These are phyloP conservation scores for Talaromyces amestolkiae DNA, from an alignment of 2,329 filamentous ascomycete species.

Conservation along the genomic window DNA sequence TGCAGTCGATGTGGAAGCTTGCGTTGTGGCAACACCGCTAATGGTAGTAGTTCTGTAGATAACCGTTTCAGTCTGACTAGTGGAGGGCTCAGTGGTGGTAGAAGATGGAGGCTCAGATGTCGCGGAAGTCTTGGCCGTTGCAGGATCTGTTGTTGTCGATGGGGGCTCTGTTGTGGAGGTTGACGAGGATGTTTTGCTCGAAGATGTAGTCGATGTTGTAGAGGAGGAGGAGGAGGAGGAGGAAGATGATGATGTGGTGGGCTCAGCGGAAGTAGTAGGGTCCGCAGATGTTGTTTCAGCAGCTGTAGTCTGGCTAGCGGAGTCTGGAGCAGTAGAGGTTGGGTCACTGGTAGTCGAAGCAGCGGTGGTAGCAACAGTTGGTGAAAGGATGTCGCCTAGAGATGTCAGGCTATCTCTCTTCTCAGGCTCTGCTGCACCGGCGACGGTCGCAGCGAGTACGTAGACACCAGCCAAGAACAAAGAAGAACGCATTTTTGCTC, in stretches of 20 bases:
- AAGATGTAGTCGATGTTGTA: constrained; percentile 21
- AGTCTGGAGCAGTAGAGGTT: constrained; percentile 24
- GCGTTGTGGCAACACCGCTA: constrained; percentile 40
- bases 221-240: constrained; percentile 24
- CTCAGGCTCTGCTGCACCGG: constrained; percentile 13
- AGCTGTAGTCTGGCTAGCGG: constrained; percentile 14
- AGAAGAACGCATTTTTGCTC: constrained; percentile 15
- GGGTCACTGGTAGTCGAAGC: constrained; percentile 19
- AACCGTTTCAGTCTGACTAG: constrained; percentile 20
- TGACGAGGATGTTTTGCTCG: not conserved
- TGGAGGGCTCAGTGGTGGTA: constrained; percentile 8
- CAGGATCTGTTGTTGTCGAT: constrained; percentile 9
- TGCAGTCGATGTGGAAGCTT: constrained; percentile 40
- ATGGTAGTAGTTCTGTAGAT: constrained; percentile 8
- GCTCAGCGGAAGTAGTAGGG: not conserved
- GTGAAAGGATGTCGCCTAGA: constrained; percentile 12
- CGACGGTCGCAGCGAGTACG: constrained; percentile 13
- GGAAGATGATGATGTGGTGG: not conserved
- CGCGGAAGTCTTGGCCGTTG: constrained; percentile 20
- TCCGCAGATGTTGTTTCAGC: constrained; percentile 21
- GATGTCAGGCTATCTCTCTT: constrained; percentile 8
- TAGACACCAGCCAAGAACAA: constrained; percentile 16
- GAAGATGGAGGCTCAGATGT: constrained; percentile 17
- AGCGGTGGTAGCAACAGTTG: constrained; percentile 19
- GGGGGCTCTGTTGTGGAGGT: constrained; percentile 18